Base-by-base conservation (phyloP, 2,329 filamentous ascomycete genomes). In the Exophiala bonariae region DNA sequence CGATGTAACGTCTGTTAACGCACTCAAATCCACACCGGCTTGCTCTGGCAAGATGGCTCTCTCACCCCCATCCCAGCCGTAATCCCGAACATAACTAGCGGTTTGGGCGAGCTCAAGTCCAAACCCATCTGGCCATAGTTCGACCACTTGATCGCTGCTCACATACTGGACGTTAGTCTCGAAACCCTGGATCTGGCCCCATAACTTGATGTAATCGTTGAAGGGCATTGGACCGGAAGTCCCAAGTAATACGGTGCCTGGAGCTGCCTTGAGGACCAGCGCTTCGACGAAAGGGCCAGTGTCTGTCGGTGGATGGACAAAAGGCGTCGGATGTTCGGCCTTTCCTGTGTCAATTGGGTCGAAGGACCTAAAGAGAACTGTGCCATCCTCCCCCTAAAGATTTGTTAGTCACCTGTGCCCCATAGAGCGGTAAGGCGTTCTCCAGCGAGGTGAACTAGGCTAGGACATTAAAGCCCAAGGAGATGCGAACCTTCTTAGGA, bases 11-110 rank as follows among this genome's bases (percentile, higher is more conserved):
- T 35, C 37, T 4, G 34, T 50, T 7, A 44, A 30, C 10, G 9
- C 14, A 7, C 7, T 31, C 26, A 35, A 2, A 19, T 45, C 36
- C 5, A 50, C 47, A 18, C 47, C 47, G 4, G 23, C 41, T 51
- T 56, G 47, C 7, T 63, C 62, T 50, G 63, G 59, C 2, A 68
- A 50, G 6, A 66, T 55, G 32, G 55, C 55, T 5, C 59, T 56
- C 47, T 69, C 64, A 1, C 62, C 52, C 0, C 66, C 66, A 54
- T 67, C 61, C 46, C 66, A 70, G 2, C 67, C 67, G 54, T 62
- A 68, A 35, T 66, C 60, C 13, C 61, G 59, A 44, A 66, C 62
- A 16, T 65, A 68, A 38, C 57, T 47, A 17, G 59, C 63, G 54
- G 63, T 66, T 38, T 68, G 63, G 1, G 57, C 63, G 9, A 64